phyloP scores from a whole-genome alignment of 2,329 filamentous ascomycete species.

The Waltergamsia citrina region DNA sequence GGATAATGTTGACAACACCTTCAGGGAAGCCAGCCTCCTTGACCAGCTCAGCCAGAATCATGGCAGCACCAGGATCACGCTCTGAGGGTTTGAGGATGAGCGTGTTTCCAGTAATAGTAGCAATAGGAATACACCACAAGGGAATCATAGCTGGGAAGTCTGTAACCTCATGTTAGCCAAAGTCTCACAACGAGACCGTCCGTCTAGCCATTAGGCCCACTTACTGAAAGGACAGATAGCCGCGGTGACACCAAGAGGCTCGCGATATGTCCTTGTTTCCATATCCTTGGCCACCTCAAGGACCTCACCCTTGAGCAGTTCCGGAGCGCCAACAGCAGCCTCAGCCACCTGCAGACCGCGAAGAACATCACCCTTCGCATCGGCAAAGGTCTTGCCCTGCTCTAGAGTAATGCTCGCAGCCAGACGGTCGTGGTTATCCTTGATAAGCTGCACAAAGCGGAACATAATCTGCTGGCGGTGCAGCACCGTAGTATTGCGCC shows the following conservation, averaged over 20 bases:
- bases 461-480: conserved; percentile 80
- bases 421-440: conserved; percentile 77
- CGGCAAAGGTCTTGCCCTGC: conserved; percentile 81
- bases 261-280: conserved; percentile 76
- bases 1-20: conserved; percentile 75
- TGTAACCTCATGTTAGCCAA: conserved; percentile 20
- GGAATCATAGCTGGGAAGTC: conserved; percentile 91
- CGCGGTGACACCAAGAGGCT: conserved; percentile 72
- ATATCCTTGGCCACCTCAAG: conserved; percentile 83
- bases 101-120: conserved; percentile 76
- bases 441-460: conserved; percentile 69
- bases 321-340: conserved; percentile 70
- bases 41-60: conserved; percentile 76
- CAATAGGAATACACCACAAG: conserved; percentile 82
- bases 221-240: conserved; percentile 82
- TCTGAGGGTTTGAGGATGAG: conserved; percentile 80
- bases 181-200: neutral
- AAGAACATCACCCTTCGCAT: conserved; percentile 73
- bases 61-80: conserved; percentile 72
- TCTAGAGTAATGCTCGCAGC: conserved; percentile 80
- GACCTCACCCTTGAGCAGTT: conserved; percentile 74
- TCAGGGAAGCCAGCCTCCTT: conserved; percentile 74
- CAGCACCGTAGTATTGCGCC: conserved; percentile 64
- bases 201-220: too few species aligned
- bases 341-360: conserved; percentile 79